These are phyloP conservation scores for Angomonas deanei DNA, from an alignment of 208 protist genomes.

Conservation along the genomic window DNA sequence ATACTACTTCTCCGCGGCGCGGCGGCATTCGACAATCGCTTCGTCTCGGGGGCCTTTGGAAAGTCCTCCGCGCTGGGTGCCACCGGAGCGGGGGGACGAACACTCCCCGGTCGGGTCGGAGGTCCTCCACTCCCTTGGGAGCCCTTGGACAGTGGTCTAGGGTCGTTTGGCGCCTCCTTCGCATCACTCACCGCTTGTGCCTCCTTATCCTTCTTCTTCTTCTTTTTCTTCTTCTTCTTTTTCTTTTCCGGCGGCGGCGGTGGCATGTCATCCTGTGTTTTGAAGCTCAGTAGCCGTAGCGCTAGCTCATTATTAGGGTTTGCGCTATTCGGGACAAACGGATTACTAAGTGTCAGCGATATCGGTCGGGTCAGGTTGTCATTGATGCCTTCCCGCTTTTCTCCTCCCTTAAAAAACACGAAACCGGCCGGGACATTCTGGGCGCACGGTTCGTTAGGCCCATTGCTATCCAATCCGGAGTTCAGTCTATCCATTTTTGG, in stretches of 20 bases:
- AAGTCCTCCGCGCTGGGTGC: neutral
- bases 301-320: constrained; percentile 1
- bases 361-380: constrained; percentile 1
- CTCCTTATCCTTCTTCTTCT: constrained; percentile 17
- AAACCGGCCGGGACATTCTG: neutral
- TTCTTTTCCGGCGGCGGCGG: constrained; percentile 14
- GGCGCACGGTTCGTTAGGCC: too few relatives aligned
- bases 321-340: neutral
- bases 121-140: too few relatives aligned
- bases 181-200: neutral
- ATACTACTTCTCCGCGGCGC: neutral
- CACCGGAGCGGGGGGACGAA: neutral
- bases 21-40: too few relatives aligned
- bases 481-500: too few relatives aligned
- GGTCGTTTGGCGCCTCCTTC: too few relatives aligned
- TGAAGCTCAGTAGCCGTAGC: constrained; percentile 30
- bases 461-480: too few relatives aligned
- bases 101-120: neutral
- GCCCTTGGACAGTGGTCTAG: too few relatives aligned
- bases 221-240: constrained; percentile 17
- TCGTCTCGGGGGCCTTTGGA: too few relatives aligned
- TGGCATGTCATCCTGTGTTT: constrained; percentile 23
- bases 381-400: neutral
- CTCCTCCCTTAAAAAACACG: neutral
- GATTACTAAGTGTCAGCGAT: constrained; percentile 10